Base-by-base conservation (phyloP, 2,329 filamentous ascomycete genomes). In the Escovopsis weberi region DNA sequence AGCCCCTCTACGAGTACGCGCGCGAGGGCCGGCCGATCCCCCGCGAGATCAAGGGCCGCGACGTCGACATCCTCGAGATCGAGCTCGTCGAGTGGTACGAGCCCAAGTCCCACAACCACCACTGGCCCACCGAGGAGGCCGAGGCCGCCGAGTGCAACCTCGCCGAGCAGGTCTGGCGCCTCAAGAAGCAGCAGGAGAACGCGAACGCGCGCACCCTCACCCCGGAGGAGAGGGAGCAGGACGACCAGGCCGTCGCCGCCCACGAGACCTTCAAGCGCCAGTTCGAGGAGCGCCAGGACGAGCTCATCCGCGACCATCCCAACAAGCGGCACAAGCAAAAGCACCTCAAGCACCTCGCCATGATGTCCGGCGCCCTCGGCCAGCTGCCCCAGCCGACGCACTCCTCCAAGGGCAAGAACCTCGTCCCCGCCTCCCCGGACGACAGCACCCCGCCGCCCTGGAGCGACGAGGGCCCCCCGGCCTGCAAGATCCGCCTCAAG, bases 1-100 rank as follows among this genome's bases (percentile, higher is more conserved):
- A 95, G 68, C 83, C 85, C 32, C 70, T 95, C 39, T 98, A 98
- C 59, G 88, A 98, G 63, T 96, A 96, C 61, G 91, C 91, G 18
- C 74, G 91, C 39, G 85, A 88, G 59, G 91, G 91, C 12, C 86
- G 82, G 55, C 77, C 85, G 33, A 80, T 94, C 12, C 91, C 91
- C 0, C 70, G 82, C 43, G 82, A 94, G 59, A 91, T 98, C 45
- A 72, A 87, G 57, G 77, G 82, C 42, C 69, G 89, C 44, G 75
- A 83, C 2, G 85, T 96, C 34, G 78, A 85, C 41, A 85, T 94
- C 1, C 62, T 73, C 38, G 75, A 87, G 33, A 61, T 95, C 51
- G 84, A 93, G 58, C 61, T 96, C 45, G 56, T 93, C 7, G 85
- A 95, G 57, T 98, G 85, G 68, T 78, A 77, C 58, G 84, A 88